Evolutionary conservation across 495 filamentous ascomycete genomes (phyloP).

Genomic region (Mytilinidion resinicola): DNA sequence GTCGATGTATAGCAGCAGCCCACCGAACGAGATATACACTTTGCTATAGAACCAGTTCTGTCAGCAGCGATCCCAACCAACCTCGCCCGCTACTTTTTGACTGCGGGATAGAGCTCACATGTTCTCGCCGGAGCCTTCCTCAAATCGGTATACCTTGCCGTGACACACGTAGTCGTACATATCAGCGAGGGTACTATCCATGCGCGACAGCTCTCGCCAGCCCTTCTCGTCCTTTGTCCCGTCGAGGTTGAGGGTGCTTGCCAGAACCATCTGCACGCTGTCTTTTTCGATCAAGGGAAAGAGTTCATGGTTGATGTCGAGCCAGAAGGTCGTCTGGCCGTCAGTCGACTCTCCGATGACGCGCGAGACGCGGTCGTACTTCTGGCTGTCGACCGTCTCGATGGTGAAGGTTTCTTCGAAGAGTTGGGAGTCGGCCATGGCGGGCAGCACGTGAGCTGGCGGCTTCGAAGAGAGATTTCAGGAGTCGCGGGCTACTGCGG

Average conservation of each 20-base stretch:
- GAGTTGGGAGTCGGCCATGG: slow-evolving; percentile 64
- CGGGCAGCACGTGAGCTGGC: neutral
- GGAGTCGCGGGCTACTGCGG: too few species aligned
- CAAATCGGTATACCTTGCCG: slow-evolving; percentile 96
- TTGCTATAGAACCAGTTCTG: slow-evolving; percentile 51
- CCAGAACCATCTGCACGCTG: slow-evolving; percentile 68
- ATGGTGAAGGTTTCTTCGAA: slow-evolving; percentile 90
- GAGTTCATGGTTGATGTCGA: slow-evolving; percentile 93
- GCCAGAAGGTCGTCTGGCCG: slow-evolving; percentile 63
- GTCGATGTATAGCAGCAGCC: slow-evolving; percentile 79
- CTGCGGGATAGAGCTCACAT: slow-evolving; percentile 60
- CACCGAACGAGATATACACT: slow-evolving; percentile 87
- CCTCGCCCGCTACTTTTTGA: neutral
- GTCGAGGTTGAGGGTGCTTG: slow-evolving; percentile 78
- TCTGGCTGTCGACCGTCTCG: slow-evolving; percentile 64
- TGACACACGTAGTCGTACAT: slow-evolving; percentile 96
- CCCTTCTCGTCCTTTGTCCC: slow-evolving; percentile 68
- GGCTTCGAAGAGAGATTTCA: too few species aligned
- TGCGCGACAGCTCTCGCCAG: slow-evolving; percentile 67
- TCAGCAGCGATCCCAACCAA: slow-evolving; percentile 13
- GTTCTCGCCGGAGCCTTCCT: slow-evolving; percentile 73
- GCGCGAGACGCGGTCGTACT: slow-evolving; percentile 93
- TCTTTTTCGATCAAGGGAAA: slow-evolving; percentile 71
- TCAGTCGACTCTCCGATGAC: slow-evolving; percentile 65
- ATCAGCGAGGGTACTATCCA: slow-evolving; percentile 76